Conservation (phyloP, 306 rosid genomes). For the Lagenaria siceraria region DNA sequence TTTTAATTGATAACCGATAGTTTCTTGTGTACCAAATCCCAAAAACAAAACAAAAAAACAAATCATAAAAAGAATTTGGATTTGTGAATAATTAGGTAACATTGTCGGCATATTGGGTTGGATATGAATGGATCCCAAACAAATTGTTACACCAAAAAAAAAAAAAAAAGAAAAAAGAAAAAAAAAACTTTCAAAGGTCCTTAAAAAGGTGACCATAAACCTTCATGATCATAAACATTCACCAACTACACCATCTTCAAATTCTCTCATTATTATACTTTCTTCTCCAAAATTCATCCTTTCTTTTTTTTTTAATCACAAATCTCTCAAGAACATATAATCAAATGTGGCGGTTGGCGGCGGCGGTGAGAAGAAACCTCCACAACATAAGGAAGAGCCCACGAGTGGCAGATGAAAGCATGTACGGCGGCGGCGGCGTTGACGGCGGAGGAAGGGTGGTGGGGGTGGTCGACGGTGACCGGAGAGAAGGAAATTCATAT, state of each 20-base stretch:
- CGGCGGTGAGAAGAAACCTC: constrained; percentile 30
- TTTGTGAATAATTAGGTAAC: constrained; percentile 7
- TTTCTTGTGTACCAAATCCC: background rate
- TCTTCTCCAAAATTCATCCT: background rate
- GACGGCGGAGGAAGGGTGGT: background rate
- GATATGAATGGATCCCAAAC: background rate
- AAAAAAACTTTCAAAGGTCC: constrained; percentile 13
- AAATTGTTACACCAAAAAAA: constrained; percentile 9
- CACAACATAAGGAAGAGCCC: constrained; percentile 42
- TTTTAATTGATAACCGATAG: no score
- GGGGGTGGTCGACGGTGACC: background rate
- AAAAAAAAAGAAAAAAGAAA: constrained; percentile 8
- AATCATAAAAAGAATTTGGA: background rate
- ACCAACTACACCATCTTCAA: constrained; percentile 26
- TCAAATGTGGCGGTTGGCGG: constrained; percentile 28
- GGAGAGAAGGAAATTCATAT: constrained; percentile 23
- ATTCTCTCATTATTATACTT: constrained; percentile 28
- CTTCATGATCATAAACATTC: constrained; percentile 46
- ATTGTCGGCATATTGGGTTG: constrained; percentile 8
- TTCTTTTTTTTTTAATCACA: background rate
- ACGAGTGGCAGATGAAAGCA: constrained; percentile 59
- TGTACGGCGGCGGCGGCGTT: constrained; percentile 21
- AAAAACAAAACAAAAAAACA: background rate
- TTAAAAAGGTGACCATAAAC: constrained; percentile 32
- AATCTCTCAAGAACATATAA: background rate